A percentile compares a stretch with the other conserved stretches of the same genome.
These are phyloP conservation scores for Terana coerulea DNA, from an alignment of 768 basidiomycete species.

Conservation along the genomic window DNA sequence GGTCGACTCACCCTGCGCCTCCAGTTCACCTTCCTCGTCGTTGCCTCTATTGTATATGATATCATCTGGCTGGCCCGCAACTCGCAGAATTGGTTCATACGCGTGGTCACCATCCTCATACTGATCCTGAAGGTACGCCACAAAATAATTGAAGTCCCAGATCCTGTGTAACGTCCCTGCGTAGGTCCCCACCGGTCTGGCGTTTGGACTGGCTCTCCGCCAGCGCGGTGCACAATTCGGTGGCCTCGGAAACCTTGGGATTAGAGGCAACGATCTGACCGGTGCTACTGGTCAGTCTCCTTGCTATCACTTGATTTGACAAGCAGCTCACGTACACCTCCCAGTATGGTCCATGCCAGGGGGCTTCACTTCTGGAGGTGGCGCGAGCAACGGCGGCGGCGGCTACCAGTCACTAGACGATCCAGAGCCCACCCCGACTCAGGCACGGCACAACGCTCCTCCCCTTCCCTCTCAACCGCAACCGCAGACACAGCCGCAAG, in stretches of 20 bases:
- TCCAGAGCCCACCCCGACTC: conserved; percentile 18
- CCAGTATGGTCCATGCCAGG: conserved; percentile 44
- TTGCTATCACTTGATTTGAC: too few species aligned
- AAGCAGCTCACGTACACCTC: too few species aligned
- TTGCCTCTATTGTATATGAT: conserved; percentile 61
- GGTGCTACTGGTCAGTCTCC: conserved; percentile 31
- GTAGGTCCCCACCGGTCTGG: conserved; percentile 34
- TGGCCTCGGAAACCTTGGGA: conserved; percentile 29
- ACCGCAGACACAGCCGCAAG: conserved; percentile 1
- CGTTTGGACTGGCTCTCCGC: conserved; percentile 30
- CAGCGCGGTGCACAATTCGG: conserved; percentile 33
- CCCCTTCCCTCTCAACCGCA: conserved; percentile 14
- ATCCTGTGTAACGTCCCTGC: not conserved
- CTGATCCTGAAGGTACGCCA: conserved; percentile 34
- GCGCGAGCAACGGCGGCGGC: conserved; percentile 24
- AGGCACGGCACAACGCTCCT: conserved; percentile 23
- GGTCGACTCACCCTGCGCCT: not conserved
- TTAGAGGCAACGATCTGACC: conserved; percentile 30
- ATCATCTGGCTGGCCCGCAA: conserved; percentile 64
- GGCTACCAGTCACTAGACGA: conserved; percentile 37
- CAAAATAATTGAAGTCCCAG: too few species aligned
- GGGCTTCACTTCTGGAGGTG: conserved; percentile 31
- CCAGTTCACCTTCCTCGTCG: conserved; percentile 65
- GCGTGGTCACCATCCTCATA: conserved; percentile 42
- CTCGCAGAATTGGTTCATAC: conserved; percentile 52